Evolutionary conservation across 345 rosid genomes (phyloP), one percentile per base, ranked within the genome.

Genomic region (Brassica carinata): DNA sequence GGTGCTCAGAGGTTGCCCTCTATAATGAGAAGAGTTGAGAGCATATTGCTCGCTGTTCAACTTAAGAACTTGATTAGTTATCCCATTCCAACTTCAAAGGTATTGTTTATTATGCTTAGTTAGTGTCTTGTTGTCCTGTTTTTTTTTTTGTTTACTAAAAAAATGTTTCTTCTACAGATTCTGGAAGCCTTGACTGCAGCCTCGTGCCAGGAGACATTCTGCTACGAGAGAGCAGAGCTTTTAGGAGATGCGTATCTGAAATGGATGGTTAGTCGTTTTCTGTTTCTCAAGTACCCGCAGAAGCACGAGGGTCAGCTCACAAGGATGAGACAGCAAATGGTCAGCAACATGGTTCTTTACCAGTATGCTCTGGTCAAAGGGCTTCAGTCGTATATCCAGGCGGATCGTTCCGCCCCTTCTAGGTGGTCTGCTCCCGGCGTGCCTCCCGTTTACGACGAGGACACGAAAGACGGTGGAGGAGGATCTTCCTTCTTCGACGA

Each of bases 391-490:
- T 96, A 90, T 72, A 96, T 96, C 77, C 99, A 93, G 80, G 99
- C 97, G n/a, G 99, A 96, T 84, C 92, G 99, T 40, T 96, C 93
- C 87, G 95, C 99, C 62, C 99, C 99, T 9, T 93, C 94, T 77
- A 87, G 99, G 79, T 93, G 99, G 99, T 96, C 99, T 67, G 99
- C 99, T 78, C 99, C 98, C 38, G 99, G 99, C 14, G 98, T 96
- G 71, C 84, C 94, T 64, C 99, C 99, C 14, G 97, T 96, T 72
- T 96, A 85, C 36, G 99, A 96, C 26, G 99, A 96, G 85, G 99
- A 96, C 66, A 83, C 91, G 51, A 92, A 90, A 82, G 98, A 96
- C 80, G 99, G 87, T 73, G 96, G 91, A 14, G 99, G 87, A 75
- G 96, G 91, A 11, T 82, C 83, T 0, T 90, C 87, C 57, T 87